Percentiles rank a stretch among this genome's conserved stretches.
phyloP scores from a whole-genome alignment of 495 filamentous ascomycete genomes.

The Chaetomium tenue region DNA sequence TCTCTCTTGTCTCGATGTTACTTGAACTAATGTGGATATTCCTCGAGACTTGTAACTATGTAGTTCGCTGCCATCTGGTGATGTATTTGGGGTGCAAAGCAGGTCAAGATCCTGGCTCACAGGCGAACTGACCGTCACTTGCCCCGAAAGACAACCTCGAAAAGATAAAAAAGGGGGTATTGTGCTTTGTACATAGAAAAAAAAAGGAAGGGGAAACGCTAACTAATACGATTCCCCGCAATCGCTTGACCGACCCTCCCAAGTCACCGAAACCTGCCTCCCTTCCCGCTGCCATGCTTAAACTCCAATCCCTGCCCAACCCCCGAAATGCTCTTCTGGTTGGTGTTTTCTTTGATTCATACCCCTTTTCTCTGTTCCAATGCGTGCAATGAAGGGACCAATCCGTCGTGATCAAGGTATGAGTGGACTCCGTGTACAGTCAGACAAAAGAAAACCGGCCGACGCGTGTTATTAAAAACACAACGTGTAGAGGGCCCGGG shows the following conservation, averaged over 20 bases:
- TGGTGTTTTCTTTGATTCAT: not conserved
- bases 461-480: not conserved
- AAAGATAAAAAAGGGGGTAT: slow-evolving; percentile 15
- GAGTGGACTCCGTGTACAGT: not conserved
- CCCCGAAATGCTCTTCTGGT: not conserved
- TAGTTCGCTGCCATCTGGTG: no score
- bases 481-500: not conserved
- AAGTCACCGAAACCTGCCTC: slow-evolving; percentile 8
- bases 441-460: slow-evolving; percentile 5
- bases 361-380: not conserved
- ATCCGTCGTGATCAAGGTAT: not conserved
- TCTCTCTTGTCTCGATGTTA: not conserved
- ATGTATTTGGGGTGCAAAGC: no score
- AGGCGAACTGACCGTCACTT: not conserved
- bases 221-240: not conserved
- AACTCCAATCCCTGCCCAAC: not conserved
- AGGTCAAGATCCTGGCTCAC: not conserved
- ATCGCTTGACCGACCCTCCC: not conserved
- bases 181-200: slow-evolving; percentile 1
- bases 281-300: not conserved
- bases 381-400: not conserved
- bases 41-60: no score
- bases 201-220: not conserved
- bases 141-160: not conserved
- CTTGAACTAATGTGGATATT: not conserved